These are phyloP conservation scores for Ceratocystis alfenasii DNA, from an alignment of 2,329 filamentous ascomycete genomes.

Conservation along the genomic window DNA sequence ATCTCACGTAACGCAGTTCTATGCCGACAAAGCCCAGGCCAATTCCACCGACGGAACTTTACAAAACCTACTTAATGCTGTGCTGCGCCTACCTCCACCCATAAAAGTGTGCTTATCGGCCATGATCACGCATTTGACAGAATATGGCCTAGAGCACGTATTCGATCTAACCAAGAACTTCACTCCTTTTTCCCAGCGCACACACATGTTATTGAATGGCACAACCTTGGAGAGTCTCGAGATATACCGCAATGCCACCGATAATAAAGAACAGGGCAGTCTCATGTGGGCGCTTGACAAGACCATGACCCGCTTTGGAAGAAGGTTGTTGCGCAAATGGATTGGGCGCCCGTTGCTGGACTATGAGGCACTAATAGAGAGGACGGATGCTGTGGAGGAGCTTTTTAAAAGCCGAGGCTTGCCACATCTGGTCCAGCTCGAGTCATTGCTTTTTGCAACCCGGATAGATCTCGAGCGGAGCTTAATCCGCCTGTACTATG, in stretches of 20 bases:
- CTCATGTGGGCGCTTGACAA: conserved; percentile 93
- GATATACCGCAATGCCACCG: conserved; percentile 89
- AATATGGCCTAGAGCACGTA: conserved; percentile 89
- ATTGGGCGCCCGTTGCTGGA: conserved; percentile 82
- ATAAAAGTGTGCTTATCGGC: conserved; percentile 87
- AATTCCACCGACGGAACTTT: conserved; percentile 37
- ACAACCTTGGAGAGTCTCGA: conserved; percentile 90
- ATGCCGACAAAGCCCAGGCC: conserved; percentile 70
- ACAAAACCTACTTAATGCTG: conserved; percentile 65
- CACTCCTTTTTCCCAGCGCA: conserved; percentile 82
- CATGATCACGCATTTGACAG: conserved; percentile 86
- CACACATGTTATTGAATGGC: conserved; percentile 91
- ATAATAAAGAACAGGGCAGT: conserved; percentile 72
- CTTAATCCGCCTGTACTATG: conserved; percentile 91
- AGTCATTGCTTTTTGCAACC: conserved; percentile 55
- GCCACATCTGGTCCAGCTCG: conserved; percentile 59
- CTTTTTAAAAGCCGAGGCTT: conserved; percentile 58
- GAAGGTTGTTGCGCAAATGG: conserved; percentile 83
- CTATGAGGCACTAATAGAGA: conserved; percentile 58
- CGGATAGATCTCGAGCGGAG: conserved; percentile 77
- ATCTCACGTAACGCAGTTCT: conserved; percentile 88
- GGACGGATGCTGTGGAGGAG: conserved; percentile 77
- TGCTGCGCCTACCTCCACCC: conserved; percentile 70
- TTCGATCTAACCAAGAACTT: conserved; percentile 97
- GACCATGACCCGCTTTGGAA: conserved; percentile 79